Percentiles rank a stretch among this genome's conserved stretches.
phyloP scores from a whole-genome alignment of 2,329 filamentous ascomycete genomes.

The Cylindrodendrum hubeiense region DNA sequence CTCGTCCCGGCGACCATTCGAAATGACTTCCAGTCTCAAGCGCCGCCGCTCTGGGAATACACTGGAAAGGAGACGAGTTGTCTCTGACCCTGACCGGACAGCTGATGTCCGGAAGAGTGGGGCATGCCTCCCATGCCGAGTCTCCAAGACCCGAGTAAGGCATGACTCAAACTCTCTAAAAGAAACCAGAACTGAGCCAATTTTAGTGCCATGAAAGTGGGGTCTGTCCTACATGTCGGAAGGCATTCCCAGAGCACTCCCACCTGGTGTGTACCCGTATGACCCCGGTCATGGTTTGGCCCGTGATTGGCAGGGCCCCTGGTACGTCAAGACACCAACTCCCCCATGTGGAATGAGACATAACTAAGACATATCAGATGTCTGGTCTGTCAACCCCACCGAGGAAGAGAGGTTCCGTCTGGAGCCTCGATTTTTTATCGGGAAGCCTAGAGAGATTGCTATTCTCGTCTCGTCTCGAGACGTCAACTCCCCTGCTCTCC shows the following conservation, averaged over 20 bases:
- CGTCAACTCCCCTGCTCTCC: conserved; percentile 53
- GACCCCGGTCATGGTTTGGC: conserved; percentile 53
- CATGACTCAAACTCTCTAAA: conserved; percentile 30
- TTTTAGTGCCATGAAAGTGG: conserved; percentile 55
- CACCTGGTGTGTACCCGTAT: conserved; percentile 55
- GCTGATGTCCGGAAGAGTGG: conserved; percentile 62
- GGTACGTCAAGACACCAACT: conserved; percentile 48
- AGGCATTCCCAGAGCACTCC: conserved; percentile 55
- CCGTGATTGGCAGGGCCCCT: conserved; percentile 53
- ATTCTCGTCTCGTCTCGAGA: conserved; percentile 51
- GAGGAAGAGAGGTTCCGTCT: conserved; percentile 51
- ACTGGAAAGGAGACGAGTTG: conserved; percentile 53
- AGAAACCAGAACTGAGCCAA: conserved; percentile 45
- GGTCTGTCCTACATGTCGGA: conserved; percentile 57
- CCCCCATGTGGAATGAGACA: conserved; percentile 38
- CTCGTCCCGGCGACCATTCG: conserved; percentile 37
- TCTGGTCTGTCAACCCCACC: conserved; percentile 51
- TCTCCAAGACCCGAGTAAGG: conserved; percentile 62
- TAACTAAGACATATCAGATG: conserved; percentile 48
- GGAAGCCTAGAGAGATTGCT: conserved; percentile 51
- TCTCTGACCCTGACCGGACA: conserved; percentile 58
- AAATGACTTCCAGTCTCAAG: conserved; percentile 48
- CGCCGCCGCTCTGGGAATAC: conserved; percentile 51
- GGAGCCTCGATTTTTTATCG: conserved; percentile 52
- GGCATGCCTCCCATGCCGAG: conserved; percentile 62